Evolutionary conservation across 192 early-diverging fungal species (phyloP), one percentile per base, ranked within the genome.

Genomic region (Coemansia sp.): DNA sequence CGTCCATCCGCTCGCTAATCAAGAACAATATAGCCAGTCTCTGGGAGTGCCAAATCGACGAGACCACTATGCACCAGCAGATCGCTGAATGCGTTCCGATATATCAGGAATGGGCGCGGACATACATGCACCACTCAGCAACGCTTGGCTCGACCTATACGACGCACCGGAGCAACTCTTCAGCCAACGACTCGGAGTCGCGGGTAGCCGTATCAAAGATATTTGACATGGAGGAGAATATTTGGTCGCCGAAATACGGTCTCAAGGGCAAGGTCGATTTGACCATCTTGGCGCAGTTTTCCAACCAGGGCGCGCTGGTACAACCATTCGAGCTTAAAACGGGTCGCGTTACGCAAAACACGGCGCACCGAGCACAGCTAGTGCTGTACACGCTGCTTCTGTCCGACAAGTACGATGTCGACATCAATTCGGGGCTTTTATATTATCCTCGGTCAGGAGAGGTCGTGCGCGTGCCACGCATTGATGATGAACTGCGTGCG

Each of bases 191-290:
- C 31, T 33, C 56, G 1, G 17, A 59, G 33, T 36, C 56, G 56
- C 56, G 10, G n/a, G 65, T 88, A 10, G 80, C 87, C 24, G 79
- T 98, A 27, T 84, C 79, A 29, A 90, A 91, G 53, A 77, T 94
- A 0, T 65, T 96, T 41, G 91, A 94, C 65, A 91, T 96, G 66
- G 97, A 98, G 72, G 95, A 98, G 63, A 88, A 88, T 56, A 85
- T 95, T 27, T 97, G 93, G 93, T 94, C 94, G 35, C 92, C 93
- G 9, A 93, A 79, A 70, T 97, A 88, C 83, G 97, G 97, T 1
- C 78, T 98, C 17, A 96, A 96, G 62, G 97, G 97, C 27, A 95
- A 93, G 68, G 86, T 98, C 29, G 95, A 98, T 69, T 88, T 91
- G 29, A 90, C 90, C 1, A 69, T 80, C 1, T 41, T 74, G 59